Conservation (phyloP, 2,329 filamentous ascomycete species). For the Apiospora malaysiana region DNA sequence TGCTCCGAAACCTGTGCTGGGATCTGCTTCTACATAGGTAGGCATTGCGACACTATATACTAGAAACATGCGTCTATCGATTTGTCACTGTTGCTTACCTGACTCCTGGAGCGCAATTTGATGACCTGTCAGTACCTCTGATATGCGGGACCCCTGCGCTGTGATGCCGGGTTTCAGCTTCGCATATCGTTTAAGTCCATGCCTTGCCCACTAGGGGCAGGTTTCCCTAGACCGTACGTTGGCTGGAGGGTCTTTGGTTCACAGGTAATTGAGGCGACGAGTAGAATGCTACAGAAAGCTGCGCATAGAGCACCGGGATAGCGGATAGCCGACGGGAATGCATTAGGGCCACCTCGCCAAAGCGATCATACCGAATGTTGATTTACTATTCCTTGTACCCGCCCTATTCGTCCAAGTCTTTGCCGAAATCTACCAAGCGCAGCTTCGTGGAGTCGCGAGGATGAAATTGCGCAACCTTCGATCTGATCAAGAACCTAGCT, state of each 20-base stretch:
- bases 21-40: neutral
- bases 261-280: neutral
- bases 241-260: neutral
- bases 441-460: conserved; percentile 66
- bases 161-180: neutral
- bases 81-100: too few species aligned
- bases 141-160: neutral
- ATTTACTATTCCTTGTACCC: neutral
- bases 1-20: neutral
- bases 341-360: neutral
- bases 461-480: conserved; percentile 71
- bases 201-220: neutral
- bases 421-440: conserved; percentile 67
- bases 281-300: neutral
- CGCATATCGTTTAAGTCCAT: neutral
- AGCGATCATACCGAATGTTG: neutral
- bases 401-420: conserved; percentile 61
- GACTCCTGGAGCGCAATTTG: neutral
- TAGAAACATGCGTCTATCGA: neutral
- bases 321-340: neutral
- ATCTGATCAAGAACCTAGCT: conserved; percentile 67
- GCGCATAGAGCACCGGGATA: neutral
- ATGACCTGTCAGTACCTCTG: neutral
- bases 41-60: neutral
- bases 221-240: neutral